Percentiles rank a stretch among this genome's conserved stretches.
phyloP scores from a whole-genome alignment of 371 early-diverging fungal species.

The Gilbertella persicaria region DNA sequence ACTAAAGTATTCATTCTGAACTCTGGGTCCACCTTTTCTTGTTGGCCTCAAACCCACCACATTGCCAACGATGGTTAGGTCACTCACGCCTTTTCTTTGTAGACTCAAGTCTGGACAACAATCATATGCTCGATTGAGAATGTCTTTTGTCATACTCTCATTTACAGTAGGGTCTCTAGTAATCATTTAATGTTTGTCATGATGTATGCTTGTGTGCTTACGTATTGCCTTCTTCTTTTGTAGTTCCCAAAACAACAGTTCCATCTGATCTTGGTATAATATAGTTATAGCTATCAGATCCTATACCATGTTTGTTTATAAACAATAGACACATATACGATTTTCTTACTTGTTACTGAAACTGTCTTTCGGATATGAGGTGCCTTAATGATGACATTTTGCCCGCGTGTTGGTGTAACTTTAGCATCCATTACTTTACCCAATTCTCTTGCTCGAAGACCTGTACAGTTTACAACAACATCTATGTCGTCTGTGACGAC shows the following conservation, averaged over 20 bases:
- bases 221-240: slow-evolving; percentile 61
- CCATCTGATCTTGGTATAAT: slow-evolving; percentile 78
- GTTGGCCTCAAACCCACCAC: slow-evolving; percentile 66
- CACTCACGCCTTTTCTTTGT: slow-evolving; percentile 31
- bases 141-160: slow-evolving; percentile 16
- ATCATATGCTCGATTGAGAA: slow-evolving; percentile 21
- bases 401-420: slow-evolving; percentile 67
- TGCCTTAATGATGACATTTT: slow-evolving; percentile 66
- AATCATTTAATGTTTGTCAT: too few species aligned
- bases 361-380: slow-evolving; percentile 58
- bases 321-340: slow-evolving; percentile 1
- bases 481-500: slow-evolving; percentile 28
- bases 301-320: slow-evolving; percentile 16
- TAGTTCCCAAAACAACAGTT: slow-evolving; percentile 76
- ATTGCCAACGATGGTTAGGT: slow-evolving; percentile 35
- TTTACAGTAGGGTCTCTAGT: slow-evolving; percentile 2
- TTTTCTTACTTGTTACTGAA: slow-evolving; percentile 38
- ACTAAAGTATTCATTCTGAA: slow-evolving; percentile 58
- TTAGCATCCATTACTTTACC: slow-evolving; percentile 64
- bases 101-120: slow-evolving; percentile 39
- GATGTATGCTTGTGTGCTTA: slow-evolving; percentile 25
- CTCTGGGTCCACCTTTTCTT: slow-evolving; percentile 61
- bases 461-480: slow-evolving; percentile 73
- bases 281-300: slow-evolving; percentile 51
- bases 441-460: slow-evolving; percentile 56